These are phyloP conservation scores for Syzygium syzygioides DNA, from an alignment of 441 rosid species.

Conservation along the genomic window DNA sequence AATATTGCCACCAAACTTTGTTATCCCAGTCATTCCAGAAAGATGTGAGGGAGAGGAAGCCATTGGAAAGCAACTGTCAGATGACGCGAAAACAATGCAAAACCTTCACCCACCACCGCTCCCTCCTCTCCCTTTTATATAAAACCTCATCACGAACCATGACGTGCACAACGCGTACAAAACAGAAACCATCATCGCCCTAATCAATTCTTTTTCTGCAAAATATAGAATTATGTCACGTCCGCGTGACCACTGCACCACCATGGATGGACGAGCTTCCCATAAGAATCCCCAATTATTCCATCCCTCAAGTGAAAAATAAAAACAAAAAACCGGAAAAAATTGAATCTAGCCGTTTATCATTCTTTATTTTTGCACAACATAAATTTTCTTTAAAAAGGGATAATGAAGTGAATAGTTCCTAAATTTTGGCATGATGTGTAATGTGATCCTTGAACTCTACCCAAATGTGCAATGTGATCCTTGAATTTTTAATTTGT, in stretches of 20 bases:
- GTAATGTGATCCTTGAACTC: no score
- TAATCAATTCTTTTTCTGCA: neutral
- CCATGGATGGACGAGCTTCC: neutral
- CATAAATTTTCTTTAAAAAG: neutral
- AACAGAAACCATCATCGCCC: slow-evolving; percentile 8
- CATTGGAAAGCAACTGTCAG: slow-evolving; percentile 10
- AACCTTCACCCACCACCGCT: slow-evolving; percentile 21
- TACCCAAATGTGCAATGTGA: no score
- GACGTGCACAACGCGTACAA: slow-evolving; percentile 9
- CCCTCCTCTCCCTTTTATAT: neutral
- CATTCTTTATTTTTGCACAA: neutral
- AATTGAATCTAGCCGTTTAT: neutral
- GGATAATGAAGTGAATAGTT: no score
- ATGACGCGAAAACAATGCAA: slow-evolving; percentile 12
- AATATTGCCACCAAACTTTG: neutral
- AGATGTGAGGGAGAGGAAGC: slow-evolving; percentile 36
- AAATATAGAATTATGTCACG: neutral
- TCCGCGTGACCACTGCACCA: slow-evolving; percentile 28
- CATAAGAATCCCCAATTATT: neutral
- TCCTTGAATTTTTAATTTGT: no score
- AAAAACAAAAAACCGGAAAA: neutral
- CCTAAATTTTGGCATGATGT: no score
- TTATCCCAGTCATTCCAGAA: neutral
- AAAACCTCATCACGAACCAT: neutral
- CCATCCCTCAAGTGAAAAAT: neutral